These are phyloP conservation scores for Boletus rubroflammeus DNA, from an alignment of 768 basidiomycete species.

Conservation along the genomic window DNA sequence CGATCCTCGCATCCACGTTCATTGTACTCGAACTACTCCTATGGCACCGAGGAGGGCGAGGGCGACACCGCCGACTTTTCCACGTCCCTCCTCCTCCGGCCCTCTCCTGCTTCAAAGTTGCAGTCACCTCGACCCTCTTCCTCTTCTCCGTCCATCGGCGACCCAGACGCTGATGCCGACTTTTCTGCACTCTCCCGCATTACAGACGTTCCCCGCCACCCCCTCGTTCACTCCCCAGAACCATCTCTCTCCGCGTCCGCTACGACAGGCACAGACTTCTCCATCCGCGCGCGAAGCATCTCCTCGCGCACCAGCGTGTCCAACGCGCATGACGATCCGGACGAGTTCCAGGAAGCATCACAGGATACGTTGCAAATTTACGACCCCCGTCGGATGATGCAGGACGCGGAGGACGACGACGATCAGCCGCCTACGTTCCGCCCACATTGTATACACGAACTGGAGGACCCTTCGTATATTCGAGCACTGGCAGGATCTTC, in stretches of 20 bases:
- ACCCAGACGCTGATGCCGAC: not conserved
- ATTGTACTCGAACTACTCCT: constrained; percentile 18
- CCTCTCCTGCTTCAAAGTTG: constrained; percentile 9
- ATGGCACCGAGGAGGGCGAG: constrained; percentile 18
- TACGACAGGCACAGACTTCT: constrained; percentile 33
- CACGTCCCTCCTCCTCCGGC: constrained; percentile 23
- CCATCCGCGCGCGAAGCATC: constrained; percentile 29
- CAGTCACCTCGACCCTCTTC: not conserved
- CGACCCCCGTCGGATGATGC: constrained; percentile 25
- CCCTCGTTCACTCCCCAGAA: constrained; percentile 31
- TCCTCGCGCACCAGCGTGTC: constrained; percentile 25
- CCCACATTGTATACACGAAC: constrained; percentile 54
- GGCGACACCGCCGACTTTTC: constrained; percentile 21
- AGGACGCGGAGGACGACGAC: constrained; percentile 29
- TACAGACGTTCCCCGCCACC: constrained; percentile 30
- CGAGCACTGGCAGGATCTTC: constrained; percentile 10
- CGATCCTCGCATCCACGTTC: constrained; percentile 9
- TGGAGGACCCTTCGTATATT: constrained; percentile 37
- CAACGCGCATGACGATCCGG: constrained; percentile 5
- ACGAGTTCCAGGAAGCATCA: constrained; percentile 10
- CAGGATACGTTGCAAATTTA: constrained; percentile 19
- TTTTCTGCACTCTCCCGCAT: constrained; percentile 23
- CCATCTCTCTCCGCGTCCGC: constrained; percentile 32
- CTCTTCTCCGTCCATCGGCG: not conserved
- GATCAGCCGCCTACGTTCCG: constrained; percentile 24